These are phyloP conservation scores for Penicillium psychrosexuale DNA, from an alignment of 2,329 filamentous ascomycete genomes.

Conservation along the genomic window DNA sequence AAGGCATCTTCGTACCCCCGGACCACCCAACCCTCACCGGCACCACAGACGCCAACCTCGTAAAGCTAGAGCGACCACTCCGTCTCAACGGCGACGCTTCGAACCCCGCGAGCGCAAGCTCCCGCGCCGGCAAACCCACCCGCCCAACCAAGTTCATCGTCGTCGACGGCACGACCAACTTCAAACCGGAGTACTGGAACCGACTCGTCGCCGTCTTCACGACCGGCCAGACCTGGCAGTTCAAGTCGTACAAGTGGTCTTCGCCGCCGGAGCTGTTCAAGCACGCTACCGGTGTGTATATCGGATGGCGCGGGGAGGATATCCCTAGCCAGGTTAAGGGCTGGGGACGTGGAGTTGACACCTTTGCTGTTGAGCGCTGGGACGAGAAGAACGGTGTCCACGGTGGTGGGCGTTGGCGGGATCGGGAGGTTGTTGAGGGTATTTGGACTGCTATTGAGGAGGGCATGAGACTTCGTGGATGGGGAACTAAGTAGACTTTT, in stretches of 20 bases:
- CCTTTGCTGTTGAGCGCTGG: conserved; percentile 81
- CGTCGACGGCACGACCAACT: conserved; percentile 87
- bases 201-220: conserved; percentile 95
- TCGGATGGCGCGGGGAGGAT: conserved; percentile 86
- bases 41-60: conserved; percentile 69
- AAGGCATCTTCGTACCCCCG: conserved; percentile 74
- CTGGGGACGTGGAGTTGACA: conserved; percentile 82
- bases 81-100: conserved; percentile 49
- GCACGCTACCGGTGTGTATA: conserved; percentile 80
- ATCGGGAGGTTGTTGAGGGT: conserved; percentile 86
- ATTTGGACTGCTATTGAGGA: conserved; percentile 89
- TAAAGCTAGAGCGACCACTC: conserved; percentile 77
- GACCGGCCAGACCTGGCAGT: conserved; percentile 96
- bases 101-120: conserved; percentile 19
- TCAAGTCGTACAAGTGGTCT: conserved; percentile 97
- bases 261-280: conserved; percentile 84
- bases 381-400: conserved; percentile 47
- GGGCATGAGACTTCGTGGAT: conserved; percentile 81
- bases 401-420: conserved; percentile 63
- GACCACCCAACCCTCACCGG: conserved; percentile 61
- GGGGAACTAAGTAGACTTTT: conserved; percentile 48
- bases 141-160: conserved; percentile 89
- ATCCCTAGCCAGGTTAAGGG: conserved; percentile 72
- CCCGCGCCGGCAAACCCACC: conserved; percentile 50
- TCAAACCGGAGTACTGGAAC: conserved; percentile 97